Base-by-base conservation (phyloP, 2,329 filamentous ascomycete species). In the Cytospora paraplurivora region DNA sequence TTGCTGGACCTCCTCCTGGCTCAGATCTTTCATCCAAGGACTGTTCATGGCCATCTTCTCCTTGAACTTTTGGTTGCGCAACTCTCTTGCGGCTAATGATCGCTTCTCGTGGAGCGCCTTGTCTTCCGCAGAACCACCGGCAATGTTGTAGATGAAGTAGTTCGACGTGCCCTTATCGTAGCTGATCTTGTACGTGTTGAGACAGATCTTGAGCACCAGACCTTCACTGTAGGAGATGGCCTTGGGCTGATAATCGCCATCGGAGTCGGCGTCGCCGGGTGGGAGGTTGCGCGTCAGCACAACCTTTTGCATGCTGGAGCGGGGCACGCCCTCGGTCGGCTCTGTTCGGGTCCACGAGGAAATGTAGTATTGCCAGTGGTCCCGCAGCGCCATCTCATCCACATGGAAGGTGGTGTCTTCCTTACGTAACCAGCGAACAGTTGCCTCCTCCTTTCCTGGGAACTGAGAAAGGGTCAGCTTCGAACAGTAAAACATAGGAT, bases 291-390 rank as follows among this genome's bases (percentile, higher is more conserved):
- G 88, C 57, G 86, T 84, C 17, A 94, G 81, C 63, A 93, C 86
- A 5, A 87, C 83, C 76, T 87, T 89, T 66, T 84, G 85, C 71
- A 92, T 82, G 55, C 84, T 85, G 7, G 83, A 82, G 56, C 88
- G 81, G 7, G 83, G 79, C 3, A 95, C 83, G 15, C 91, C 91
- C 76, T 95, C 91, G 0, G 95, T 99, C 1, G 92, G 91, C 72
- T 97, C 92, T 32, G 93, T 85, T 67, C 92, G 91, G 69, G 92
- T 91, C 76, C 91, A 98, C 0, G 93, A 93, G 19, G 94, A 93
- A 63, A 97, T 92, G 74, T 99, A 99, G 78, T 96, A 96, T 70
- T 94, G 91, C 95, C 95, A 99, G 47, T 87, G 84, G 67, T 92
- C 88, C 62, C 89, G 88, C 57, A 88, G 85, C 72, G 95, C 90